Evolutionary conservation across 306 rosid species (phyloP), one percentile per base, ranked within the genome.

Genomic region (Delonix regia): DNA sequence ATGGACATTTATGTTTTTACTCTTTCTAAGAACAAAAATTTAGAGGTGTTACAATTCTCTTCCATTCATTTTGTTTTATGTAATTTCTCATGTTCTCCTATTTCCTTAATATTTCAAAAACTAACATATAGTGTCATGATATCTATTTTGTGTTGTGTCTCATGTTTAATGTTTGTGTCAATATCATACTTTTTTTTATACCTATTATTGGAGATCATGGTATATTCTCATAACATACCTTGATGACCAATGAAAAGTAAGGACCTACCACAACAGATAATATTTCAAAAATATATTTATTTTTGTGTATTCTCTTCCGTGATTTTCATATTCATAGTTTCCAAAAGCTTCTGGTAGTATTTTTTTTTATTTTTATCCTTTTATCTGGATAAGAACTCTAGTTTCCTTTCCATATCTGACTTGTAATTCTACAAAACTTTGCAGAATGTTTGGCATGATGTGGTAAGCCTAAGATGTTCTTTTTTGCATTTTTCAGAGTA

Each of bases 381-480:
- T 48, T 55, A 41, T 69, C 53, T 71, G 76, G 11, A 66, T 16
- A 52, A 75, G 33, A 30, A 30, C 33, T 30, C 2, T 30, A 41
- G 1, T 41, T 49, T 18, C 55, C 56, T 0, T 44, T 42, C 39
- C 28, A 27, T 36, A 24, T 28, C 36, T 49, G 71, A 65, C 15
- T 42, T 12, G n/a, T 38, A 42, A 30, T 68, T 36, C 25, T 8
- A 59, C 70, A 25, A 13, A 78, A 51, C 0, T 48, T 76, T 62
- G 74, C 89, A 91, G 94, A 83, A 85, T 47, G 88, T 70, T 47
- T 81, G 75, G 74, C 77, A 39, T 30, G 69, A 83, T 70, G 89
- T 81, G 86, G 92, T 91, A 45, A 69, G 89, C 38, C 7, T 9
- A 73, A 69, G 34, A 48, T 38, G 30, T 16, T 44, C 15, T 44